Evolutionary conservation across 495 filamentous ascomycete species (phyloP).

Genomic region (Neurospora africana): DNA sequence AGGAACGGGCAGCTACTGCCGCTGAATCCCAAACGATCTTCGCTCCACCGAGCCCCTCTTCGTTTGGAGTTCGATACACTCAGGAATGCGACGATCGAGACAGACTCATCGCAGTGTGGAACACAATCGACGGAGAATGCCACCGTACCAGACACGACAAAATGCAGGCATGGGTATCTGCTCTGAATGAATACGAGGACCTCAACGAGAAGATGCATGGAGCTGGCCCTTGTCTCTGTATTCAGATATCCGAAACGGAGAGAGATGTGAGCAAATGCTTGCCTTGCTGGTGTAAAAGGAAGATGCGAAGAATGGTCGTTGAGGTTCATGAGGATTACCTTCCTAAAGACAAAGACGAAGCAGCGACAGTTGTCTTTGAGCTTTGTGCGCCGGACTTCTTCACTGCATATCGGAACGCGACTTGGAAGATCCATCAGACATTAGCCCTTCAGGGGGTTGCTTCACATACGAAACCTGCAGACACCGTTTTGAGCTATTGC

Average conservation of each 20-base stretch:
- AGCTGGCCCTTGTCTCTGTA: neutral
- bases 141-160: neutral
- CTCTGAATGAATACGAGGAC: neutral
- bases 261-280: neutral
- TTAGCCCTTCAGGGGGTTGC: constrained; percentile 11
- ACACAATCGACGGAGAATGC: neutral
- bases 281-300: constrained; percentile 4
- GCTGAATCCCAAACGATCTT: constrained; percentile 38
- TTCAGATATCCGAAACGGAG: neutral
- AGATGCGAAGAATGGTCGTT: constrained; percentile 27
- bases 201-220: neutral
- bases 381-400: constrained; percentile 27
- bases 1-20: neutral
- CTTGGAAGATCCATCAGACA: constrained; percentile 25
- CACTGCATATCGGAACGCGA: constrained; percentile 35
- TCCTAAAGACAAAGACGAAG: constrained; percentile 19
- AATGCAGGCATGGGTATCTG: neutral
- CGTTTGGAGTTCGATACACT: neutral
- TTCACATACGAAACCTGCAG: constrained; percentile 3
- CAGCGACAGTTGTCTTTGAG: constrained; percentile 34
- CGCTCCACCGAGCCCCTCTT: constrained; percentile 1
- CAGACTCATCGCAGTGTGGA: neutral
- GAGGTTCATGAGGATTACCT: constrained; percentile 36
- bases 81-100: neutral
- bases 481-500: constrained; percentile 9